Evolutionary conservation across 345 rosid genomes (phyloP).

Genomic region (Nephelium lappaceum): DNA sequence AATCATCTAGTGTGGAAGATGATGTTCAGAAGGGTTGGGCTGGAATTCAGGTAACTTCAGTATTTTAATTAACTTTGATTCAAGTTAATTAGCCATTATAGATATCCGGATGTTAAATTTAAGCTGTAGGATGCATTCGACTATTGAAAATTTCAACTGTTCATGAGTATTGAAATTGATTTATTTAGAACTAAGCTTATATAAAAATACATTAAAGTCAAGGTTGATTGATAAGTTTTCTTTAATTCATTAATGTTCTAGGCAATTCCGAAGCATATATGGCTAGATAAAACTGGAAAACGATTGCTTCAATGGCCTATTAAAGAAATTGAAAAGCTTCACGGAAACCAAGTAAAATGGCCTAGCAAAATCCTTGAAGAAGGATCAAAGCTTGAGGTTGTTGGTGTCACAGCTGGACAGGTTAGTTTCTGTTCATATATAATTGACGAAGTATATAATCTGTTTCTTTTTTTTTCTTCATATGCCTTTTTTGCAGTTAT

Average conservation of each 20-base stretch:
- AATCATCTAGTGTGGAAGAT: constrained; percentile 44
- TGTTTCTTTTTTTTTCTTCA: too few species aligned
- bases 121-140: too few species aligned
- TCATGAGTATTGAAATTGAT: background rate
- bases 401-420: constrained; percentile 64
- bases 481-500: too few species aligned
- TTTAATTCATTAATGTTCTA: constrained; percentile 14
- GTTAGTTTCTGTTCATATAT: constrained; percentile 19
- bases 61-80: too few species aligned
- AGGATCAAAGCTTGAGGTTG: constrained; percentile 44
- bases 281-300: constrained; percentile 56
- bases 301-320: constrained; percentile 81
- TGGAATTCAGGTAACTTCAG: constrained; percentile 60
- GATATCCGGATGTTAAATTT: too few species aligned
- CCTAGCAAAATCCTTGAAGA: constrained; percentile 36
- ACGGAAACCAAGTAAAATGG: constrained; percentile 34
- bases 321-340: constrained; percentile 58
- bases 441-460: too few species aligned
- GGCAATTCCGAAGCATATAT: constrained; percentile 67
- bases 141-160: too few species aligned
- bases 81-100: too few species aligned
- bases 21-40: constrained; percentile 71
- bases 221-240: too few species aligned
- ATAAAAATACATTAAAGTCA: too few species aligned
- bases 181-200: too few species aligned